Percentiles rank a stretch among this genome's conserved stretches.
Conservation (phyloP, 139 green algal genomes). For the Limnomonas spitsbergensis region DNA sequence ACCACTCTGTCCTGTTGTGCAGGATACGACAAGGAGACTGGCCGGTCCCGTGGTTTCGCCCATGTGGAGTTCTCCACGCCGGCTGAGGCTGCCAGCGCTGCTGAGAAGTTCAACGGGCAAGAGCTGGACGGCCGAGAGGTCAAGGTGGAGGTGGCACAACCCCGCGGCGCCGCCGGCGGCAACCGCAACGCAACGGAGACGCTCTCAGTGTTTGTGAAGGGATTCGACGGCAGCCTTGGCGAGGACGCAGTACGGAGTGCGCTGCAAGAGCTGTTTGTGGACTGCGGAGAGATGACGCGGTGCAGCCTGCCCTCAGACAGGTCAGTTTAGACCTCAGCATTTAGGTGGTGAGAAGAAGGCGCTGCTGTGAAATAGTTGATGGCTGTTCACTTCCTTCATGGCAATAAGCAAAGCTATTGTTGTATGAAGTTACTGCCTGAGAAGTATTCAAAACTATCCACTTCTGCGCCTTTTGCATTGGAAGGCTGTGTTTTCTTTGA, state of each 20-base stretch:
- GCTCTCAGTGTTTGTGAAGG: conserved; percentile 71
- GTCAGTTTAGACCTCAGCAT: conserved; percentile 12
- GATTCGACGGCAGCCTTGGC: conserved; percentile 63
- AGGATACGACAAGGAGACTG: conserved; percentile 50
- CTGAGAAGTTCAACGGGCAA: conserved; percentile 40
- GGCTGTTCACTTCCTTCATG: too few relatives aligned
- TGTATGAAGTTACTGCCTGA: too few relatives aligned
- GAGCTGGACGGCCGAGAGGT: conserved; percentile 65
- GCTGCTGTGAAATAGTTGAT: too few relatives aligned
- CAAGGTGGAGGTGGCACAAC: conserved; percentile 44
- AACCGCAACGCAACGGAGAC: conserved; percentile 9
- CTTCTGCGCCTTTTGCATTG: too few relatives aligned
- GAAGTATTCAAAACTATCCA: too few relatives aligned
- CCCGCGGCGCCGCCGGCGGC: conserved; percentile 1
- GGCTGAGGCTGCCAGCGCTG: conserved; percentile 44
- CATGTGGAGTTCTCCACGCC: conserved; percentile 66
- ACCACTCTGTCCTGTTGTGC: conserved; percentile 14
- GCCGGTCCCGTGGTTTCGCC: conserved; percentile 58
- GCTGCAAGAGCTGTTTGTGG: conserved; percentile 60
- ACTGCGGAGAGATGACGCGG: conserved; percentile 57
- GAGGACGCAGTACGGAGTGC: conserved; percentile 65
- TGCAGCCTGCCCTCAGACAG: conserved; percentile 64
- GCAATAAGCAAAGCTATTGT: too few relatives aligned
- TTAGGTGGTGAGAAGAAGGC: not conserved
- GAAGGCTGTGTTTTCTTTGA: too few relatives aligned